Percentiles rank a stretch among this genome's conserved stretches.
Evolutionary conservation across 345 rosid species (phyloP).

Genomic region (Erodium maritimum): DNA sequence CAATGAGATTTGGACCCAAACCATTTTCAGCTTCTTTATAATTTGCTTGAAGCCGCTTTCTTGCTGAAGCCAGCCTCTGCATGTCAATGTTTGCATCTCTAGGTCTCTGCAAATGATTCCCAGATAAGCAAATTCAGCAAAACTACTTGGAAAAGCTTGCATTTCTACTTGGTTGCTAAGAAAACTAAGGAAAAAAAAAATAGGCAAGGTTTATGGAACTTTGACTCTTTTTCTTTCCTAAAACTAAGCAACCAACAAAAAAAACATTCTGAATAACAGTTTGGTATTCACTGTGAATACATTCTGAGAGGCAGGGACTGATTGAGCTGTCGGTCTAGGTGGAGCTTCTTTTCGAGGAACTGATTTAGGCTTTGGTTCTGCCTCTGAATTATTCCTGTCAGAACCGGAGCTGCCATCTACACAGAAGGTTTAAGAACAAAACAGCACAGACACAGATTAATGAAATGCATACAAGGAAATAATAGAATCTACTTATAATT

Average conservation of each 20-base stretch:
- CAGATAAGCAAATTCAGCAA: background rate
- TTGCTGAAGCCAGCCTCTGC: slow-evolving; percentile 54
- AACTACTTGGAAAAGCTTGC: background rate
- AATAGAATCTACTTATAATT: slow-evolving; percentile 22
- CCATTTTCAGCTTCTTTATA: slow-evolving; percentile 93
- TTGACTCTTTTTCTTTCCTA: background rate
- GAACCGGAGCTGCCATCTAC: slow-evolving; percentile 71
- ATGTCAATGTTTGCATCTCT: slow-evolving; percentile 50
- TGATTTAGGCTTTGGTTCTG: slow-evolving; percentile 53
- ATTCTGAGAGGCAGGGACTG: slow-evolving; percentile 31
- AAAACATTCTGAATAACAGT: slow-evolving; percentile 1
- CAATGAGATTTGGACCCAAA: slow-evolving; percentile 15
- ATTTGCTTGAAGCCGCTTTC: slow-evolving; percentile 77
- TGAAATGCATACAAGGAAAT: slow-evolving; percentile 2
- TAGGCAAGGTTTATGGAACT: background rate
- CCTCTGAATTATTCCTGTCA: slow-evolving; percentile 54
- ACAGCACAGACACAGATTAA: slow-evolving; percentile 9
- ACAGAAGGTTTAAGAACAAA: background rate
- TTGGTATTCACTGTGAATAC: slow-evolving; percentile 28
- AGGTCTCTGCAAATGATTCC: slow-evolving; percentile 40
- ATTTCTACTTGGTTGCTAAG: background rate
- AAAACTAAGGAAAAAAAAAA: background rate
- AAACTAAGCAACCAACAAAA: slow-evolving; percentile 10
- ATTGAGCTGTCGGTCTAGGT: slow-evolving; percentile 31
- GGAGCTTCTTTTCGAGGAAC: slow-evolving; percentile 43